These are phyloP conservation scores for Fagus sylvatica DNA, from an alignment of 306 rosid genomes.

Conservation along the genomic window DNA sequence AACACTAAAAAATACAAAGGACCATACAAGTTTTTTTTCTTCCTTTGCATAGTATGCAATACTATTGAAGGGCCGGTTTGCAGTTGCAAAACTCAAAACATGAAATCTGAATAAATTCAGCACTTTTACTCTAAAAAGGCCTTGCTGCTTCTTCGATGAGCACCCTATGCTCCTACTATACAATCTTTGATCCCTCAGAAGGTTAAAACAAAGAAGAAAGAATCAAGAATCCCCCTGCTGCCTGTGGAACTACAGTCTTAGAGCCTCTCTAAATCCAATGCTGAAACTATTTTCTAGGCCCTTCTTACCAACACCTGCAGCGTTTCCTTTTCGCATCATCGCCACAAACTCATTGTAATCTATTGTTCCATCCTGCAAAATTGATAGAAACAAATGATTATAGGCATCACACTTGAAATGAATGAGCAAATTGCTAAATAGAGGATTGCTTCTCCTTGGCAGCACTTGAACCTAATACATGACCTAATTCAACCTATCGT, in stretches of 20 bases:
- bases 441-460: slow-evolving; percentile 7
- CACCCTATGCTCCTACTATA: slow-evolving; percentile 21
- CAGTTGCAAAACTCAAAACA: slow-evolving; percentile 3
- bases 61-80: neutral
- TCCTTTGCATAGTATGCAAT: slow-evolving; percentile 19
- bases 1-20: neutral
- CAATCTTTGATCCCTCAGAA: slow-evolving; percentile 26
- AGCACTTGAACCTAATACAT: slow-evolving; percentile 7
- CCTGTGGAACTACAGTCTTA: slow-evolving; percentile 35
- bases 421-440: neutral
- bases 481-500: neutral
- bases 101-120: slow-evolving; percentile 15
- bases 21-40: neutral
- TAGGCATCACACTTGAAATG: neutral
- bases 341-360: slow-evolving; percentile 97
- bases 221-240: slow-evolving; percentile 5
- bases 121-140: neutral
- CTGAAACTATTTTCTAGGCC: slow-evolving; percentile 74
- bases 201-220: slow-evolving; percentile 10
- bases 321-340: slow-evolving; percentile 94
- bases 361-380: slow-evolving; percentile 83
- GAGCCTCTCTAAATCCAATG: slow-evolving; percentile 70
- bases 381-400: neutral
- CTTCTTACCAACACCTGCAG: slow-evolving; percentile 54
- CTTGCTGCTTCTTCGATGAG: slow-evolving; percentile 18